Evolutionary conservation across 345 rosid species (phyloP).

Genomic region (Ricinus communis): DNA sequence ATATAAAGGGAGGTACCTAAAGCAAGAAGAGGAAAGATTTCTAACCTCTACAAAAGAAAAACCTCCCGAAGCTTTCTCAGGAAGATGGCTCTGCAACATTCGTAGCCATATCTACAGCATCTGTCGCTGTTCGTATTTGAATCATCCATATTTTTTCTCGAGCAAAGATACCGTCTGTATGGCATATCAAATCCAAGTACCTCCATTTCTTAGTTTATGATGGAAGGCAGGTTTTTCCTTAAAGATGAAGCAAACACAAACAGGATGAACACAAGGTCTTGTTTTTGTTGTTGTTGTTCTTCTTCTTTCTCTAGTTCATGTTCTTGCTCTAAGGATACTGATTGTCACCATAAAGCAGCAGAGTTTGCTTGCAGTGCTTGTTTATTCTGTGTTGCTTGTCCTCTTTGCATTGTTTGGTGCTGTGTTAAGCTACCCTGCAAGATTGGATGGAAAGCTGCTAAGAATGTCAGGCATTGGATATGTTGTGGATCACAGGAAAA

Average conservation of each 20-base stretch:
- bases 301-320: background rate
- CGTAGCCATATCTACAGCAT: background rate
- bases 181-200: background rate
- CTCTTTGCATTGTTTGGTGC: slow-evolving; percentile 56
- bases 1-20: too few relatives aligned
- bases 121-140: background rate
- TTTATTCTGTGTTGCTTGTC: slow-evolving; percentile 57
- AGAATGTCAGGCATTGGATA: slow-evolving; percentile 23
- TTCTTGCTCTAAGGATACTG: background rate
- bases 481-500: slow-evolving; percentile 37
- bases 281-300: slow-evolving; percentile 5
- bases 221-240: slow-evolving; percentile 2
- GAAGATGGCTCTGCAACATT: background rate
- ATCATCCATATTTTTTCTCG: background rate
- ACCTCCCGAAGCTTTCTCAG: background rate
- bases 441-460: slow-evolving; percentile 46
- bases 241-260: background rate
- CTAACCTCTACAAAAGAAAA: background rate
- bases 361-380: slow-evolving; percentile 58
- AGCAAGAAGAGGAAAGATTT: too few relatives aligned
- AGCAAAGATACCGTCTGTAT: background rate
- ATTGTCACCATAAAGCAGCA: slow-evolving; percentile 27
- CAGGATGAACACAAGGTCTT: slow-evolving; percentile 10
- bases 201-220: background rate
- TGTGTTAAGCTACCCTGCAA: slow-evolving; percentile 58